A percentile compares a stretch with the other conserved stretches of the same genome.
Conservation (phyloP, 176 grass and related monocot species). For the Eragrostis nindensis region DNA sequence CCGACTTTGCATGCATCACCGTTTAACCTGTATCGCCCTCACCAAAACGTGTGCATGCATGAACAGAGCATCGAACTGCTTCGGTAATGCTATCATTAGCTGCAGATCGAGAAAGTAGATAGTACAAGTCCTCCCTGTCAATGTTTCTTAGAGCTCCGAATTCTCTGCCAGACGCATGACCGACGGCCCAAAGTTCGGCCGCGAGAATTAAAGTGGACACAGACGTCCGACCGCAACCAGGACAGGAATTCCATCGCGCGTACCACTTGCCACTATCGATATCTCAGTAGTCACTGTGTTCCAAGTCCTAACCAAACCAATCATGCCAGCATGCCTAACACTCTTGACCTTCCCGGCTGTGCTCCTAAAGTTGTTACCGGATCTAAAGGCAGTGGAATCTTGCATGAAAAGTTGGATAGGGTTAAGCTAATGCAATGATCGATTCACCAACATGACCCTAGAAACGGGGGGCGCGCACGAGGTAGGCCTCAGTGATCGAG, state of each 20-base stretch:
- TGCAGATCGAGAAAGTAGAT: too few species aligned
- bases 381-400: slow-evolving; percentile 35
- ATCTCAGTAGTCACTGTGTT: too few species aligned
- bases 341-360: slow-evolving; percentile 45
- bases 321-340: slow-evolving; percentile 65
- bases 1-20: background rate
- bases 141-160: background rate
- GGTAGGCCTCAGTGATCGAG: slow-evolving; percentile 18
- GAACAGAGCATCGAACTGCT: background rate
- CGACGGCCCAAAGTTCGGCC: slow-evolving; percentile 29
- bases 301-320: slow-evolving; percentile 44
- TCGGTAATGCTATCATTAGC: background rate
- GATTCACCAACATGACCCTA: slow-evolving; percentile 30
- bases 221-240: slow-evolving; percentile 32
- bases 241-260: slow-evolving; percentile 45
- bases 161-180: slow-evolving; percentile 15
- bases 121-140: background rate
- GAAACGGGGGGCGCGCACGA: slow-evolving; percentile 44
- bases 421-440: slow-evolving; percentile 39
- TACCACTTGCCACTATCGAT: slow-evolving; percentile 16
- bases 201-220: slow-evolving; percentile 21
- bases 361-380: slow-evolving; percentile 46
- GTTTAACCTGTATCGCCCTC: background rate
- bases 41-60: background rate
- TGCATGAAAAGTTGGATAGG: slow-evolving; percentile 30